phyloP scores from a whole-genome alignment of 768 basidiomycete genomes.

The Suillus subaureus region DNA sequence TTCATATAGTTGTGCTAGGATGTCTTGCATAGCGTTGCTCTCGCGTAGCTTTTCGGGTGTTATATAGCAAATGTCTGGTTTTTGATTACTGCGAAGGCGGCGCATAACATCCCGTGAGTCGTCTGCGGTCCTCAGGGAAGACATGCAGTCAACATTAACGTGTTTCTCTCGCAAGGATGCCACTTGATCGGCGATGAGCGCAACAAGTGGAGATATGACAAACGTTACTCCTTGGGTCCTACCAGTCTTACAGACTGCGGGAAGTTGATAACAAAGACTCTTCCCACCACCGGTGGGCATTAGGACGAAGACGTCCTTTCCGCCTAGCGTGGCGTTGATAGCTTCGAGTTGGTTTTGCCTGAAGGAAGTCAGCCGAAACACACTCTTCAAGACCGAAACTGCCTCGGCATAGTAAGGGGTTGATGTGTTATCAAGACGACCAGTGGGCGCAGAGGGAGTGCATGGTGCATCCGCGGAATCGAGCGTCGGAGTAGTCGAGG shows the following conservation, averaged over 20 bases:
- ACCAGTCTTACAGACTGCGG: conserved; percentile 77
- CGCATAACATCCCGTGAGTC: conserved; percentile 41
- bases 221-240: conserved; percentile 81
- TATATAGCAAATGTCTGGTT: conserved; percentile 78
- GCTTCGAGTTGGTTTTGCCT: conserved; percentile 86
- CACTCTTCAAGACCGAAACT: conserved; percentile 33
- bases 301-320: conserved; percentile 88
- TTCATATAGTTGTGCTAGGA: conserved; percentile 61
- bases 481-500: conserved; percentile 22
- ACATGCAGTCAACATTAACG: conserved; percentile 72
- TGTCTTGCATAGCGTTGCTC: conserved; percentile 54
- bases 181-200: conserved; percentile 92
- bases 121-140: conserved; percentile 50
- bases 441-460: conserved; percentile 5
- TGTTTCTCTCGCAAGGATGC: conserved; percentile 60
- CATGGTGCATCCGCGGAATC: conserved; percentile 16
- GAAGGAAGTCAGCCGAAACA: conserved; percentile 69
- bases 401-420: conserved; percentile 34
- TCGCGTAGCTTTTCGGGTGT: conserved; percentile 88
- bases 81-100: conserved; percentile 47
- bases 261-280: conserved; percentile 87
- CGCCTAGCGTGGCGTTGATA: conserved; percentile 76
- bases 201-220: conserved; percentile 86
- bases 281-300: conserved; percentile 98
- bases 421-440: conserved; percentile 34